These are phyloP conservation scores for Anthostomella pinea DNA, from an alignment of 2,329 filamentous ascomycete species.

Conservation along the genomic window DNA sequence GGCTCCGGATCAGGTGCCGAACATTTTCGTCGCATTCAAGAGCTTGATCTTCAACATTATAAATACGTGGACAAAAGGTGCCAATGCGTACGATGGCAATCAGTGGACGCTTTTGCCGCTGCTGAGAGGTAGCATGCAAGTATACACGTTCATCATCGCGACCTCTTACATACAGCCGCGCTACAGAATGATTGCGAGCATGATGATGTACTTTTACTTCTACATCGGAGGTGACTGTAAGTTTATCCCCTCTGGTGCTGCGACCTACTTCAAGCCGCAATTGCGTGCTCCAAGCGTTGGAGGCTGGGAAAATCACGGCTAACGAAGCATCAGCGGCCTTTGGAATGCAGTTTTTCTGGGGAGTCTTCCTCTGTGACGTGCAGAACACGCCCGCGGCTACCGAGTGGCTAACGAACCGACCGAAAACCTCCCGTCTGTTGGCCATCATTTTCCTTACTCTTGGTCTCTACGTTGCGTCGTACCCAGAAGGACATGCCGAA, in stretches of 20 bases:
- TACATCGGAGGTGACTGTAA: conserved; percentile 37
- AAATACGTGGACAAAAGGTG: conserved; percentile 49
- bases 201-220: conserved; percentile 48
- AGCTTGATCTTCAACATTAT: conserved; percentile 44
- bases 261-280: no score
- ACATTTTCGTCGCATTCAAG: conserved; percentile 40
- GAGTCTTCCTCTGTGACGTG: conserved; percentile 60
- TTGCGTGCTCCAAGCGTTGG: no score
- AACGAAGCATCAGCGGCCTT: conserved; percentile 43
- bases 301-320: no score
- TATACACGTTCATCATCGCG: conserved; percentile 52
- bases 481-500: conserved; percentile 53
- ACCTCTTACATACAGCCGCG: conserved; percentile 47
- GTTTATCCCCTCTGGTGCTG: no score
- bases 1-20: conserved; percentile 39
- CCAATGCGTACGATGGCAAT: conserved; percentile 54
- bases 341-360: conserved; percentile 59
- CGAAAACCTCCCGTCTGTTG: conserved; percentile 42
- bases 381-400: conserved; percentile 47
- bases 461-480: conserved; percentile 58
- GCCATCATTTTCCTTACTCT: conserved; percentile 48
- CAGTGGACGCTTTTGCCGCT: conserved; percentile 59
- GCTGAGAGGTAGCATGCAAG: conserved; percentile 51
- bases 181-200: conserved; percentile 47
- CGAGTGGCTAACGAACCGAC: conserved; percentile 44